Evolutionary conservation across 202 grass and related monocot species (phyloP).

Genomic region (Bolboschoenoplectus hybrid): DNA sequence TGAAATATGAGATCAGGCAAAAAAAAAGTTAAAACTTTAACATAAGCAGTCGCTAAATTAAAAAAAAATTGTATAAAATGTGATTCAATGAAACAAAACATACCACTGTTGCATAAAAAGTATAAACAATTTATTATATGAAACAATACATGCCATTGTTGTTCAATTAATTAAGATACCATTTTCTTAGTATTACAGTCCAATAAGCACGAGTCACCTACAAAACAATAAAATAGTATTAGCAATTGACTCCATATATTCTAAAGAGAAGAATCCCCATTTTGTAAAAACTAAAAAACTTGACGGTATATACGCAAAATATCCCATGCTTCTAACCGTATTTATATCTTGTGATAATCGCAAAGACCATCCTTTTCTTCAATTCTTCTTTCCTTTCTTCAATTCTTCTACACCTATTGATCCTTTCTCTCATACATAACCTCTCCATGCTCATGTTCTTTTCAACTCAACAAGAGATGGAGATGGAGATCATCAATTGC

Average conservation of each 20-base stretch:
- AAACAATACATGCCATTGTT: not conserved
- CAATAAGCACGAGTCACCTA: not conserved
- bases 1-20: not conserved
- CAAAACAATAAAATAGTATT: not conserved
- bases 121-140: not conserved
- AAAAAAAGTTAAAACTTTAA: not conserved
- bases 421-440: not conserved
- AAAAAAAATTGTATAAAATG: no score
- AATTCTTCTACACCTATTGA: not conserved
- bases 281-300: not conserved
- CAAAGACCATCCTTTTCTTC: not conserved
- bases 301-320: conserved; percentile 15
- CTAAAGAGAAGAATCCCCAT: not conserved
- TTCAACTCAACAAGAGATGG: conserved; percentile 25
- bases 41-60: not conserved
- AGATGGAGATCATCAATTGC: not conserved
- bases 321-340: not conserved
- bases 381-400: not conserved
- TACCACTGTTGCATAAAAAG: not conserved
- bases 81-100: not conserved
- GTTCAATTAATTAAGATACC: not conserved
- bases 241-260: not conserved
- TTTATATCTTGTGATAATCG: not conserved
- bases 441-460: not conserved
- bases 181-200: not conserved